Evolutionary conservation across 2,329 filamentous ascomycete genomes (phyloP).

Genomic region (Lachnellula suecica): DNA sequence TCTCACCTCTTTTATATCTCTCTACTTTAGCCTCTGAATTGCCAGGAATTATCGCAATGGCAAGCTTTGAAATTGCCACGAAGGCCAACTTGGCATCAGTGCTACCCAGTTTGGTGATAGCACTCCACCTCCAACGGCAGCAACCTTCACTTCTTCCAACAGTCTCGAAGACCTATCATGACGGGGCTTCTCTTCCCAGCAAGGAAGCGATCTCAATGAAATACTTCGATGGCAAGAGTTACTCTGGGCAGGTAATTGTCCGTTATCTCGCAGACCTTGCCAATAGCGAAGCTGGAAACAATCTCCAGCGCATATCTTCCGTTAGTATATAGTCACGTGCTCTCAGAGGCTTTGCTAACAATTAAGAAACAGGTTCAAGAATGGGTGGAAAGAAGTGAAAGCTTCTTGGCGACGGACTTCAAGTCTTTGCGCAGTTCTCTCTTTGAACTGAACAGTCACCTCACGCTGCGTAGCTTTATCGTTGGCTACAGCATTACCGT

Average conservation of each 20-base stretch:
- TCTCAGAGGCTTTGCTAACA: not conserved
- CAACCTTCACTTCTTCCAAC: not conserved
- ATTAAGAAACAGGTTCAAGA: not conserved
- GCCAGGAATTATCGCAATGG: not conserved
- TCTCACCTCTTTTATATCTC: not conserved
- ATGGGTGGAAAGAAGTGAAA: not conserved
- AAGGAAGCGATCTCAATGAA: not conserved
- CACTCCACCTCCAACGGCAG: not conserved
- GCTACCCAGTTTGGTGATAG: not conserved
- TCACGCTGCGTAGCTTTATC: not conserved
- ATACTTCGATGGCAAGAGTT: not conserved
- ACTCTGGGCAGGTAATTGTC: not conserved
- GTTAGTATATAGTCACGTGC: not conserved
- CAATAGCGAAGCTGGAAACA: not conserved
- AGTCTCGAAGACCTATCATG: not conserved
- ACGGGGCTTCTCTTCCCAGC: not conserved
- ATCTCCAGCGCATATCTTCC: not conserved
- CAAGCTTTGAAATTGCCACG: not conserved
- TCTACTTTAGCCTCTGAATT: slow-evolving; percentile 7
- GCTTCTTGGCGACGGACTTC: not conserved
- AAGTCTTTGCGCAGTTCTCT: not conserved
- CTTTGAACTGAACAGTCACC: not conserved
- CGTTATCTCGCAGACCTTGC: not conserved
- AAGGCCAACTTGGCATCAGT: not conserved
- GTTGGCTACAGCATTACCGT: not conserved